These are phyloP conservation scores for Gossypium anomalum DNA, from an alignment of 345 rosid species.

Conservation along the genomic window DNA sequence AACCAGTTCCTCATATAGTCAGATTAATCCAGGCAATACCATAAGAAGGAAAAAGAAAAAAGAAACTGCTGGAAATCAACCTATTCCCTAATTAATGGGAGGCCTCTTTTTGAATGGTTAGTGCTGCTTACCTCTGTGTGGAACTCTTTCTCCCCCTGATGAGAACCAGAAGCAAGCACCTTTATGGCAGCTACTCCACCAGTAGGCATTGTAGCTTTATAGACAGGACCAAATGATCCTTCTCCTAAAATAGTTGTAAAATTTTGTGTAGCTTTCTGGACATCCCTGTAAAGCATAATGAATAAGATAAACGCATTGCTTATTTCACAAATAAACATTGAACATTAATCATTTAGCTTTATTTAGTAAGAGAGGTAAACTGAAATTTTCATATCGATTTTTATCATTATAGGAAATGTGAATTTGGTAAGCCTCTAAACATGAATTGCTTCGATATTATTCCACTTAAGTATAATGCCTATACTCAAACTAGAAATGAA, in stretches of 20 bases:
- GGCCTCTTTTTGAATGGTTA: background rate
- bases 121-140: conserved; percentile 69
- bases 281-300: conserved; percentile 51
- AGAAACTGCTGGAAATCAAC: background rate
- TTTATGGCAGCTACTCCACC: conserved; percentile 77
- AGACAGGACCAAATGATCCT: conserved; percentile 96
- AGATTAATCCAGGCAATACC: background rate
- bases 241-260: conserved; percentile 78
- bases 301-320: background rate
- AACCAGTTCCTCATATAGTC: background rate
- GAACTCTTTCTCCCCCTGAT: conserved; percentile 91
- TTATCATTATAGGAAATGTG: background rate
- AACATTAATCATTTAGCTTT: background rate
- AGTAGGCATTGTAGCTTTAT: conserved; percentile 64
- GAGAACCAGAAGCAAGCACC: conserved; percentile 87
- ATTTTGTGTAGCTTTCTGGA: conserved; percentile 86
- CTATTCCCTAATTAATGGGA: background rate
- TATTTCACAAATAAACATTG: background rate
- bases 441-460: background rate
- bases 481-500: conserved; percentile 9
- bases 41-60: background rate
- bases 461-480: background rate
- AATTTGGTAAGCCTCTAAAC: conserved; percentile 4
- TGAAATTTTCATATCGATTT: background rate
- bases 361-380: background rate